Evolutionary conservation across 176 grass and related monocot genomes (phyloP), one percentile per base, ranked within the genome.

Genomic region (Lolium rigidum): DNA sequence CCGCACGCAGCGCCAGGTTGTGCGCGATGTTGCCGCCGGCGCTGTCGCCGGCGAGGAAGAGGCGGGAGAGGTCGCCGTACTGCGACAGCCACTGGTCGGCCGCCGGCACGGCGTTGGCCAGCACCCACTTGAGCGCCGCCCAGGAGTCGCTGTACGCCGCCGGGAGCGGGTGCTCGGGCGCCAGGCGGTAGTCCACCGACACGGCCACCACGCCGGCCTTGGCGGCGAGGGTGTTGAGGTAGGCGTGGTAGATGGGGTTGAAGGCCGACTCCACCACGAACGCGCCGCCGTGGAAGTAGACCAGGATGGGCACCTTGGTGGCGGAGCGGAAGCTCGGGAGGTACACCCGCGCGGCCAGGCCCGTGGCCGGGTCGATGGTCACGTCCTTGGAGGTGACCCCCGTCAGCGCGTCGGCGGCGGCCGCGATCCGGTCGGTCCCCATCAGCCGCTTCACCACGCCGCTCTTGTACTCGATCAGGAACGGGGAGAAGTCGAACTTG

Each of bases 221-320:
- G 46, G 88, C 78, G 1, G 83, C 82, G 0, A 95, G 89, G 20
- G 82, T 69, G 70, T 89, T 94, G 44, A 94, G 86, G 71, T 90
- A 89, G 74, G 81, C 69, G 84, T 97, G 89, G 84, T 94, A 93
- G 63, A 92, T 78, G 65, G 91, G 90, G 12, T 87, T 91, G 57
- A 88, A 87, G 0, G 89, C 90, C 1, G 95, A 94, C 82, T 89
- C 86, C 16, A 95, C 88, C 50, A 91, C 88, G 76, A 95, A 97
- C 20, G 89, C 92, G 80, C 95, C 95, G 80, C 95, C 95, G 78
- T 93, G 95, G 93, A 95, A 93, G 85, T 94, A 97, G 13, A 97
- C 85, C 2, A 97, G 75, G 59, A 95, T 81, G 13, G 92, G 92
- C 1, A 80, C 74, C 79, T 79, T 84, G 41, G 80, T 21, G 28